Percentiles rank a stretch among this genome's conserved stretches.
These are phyloP conservation scores for Penicillium bovifimosum DNA, from an alignment of 495 filamentous ascomycete genomes.

Conservation along the genomic window DNA sequence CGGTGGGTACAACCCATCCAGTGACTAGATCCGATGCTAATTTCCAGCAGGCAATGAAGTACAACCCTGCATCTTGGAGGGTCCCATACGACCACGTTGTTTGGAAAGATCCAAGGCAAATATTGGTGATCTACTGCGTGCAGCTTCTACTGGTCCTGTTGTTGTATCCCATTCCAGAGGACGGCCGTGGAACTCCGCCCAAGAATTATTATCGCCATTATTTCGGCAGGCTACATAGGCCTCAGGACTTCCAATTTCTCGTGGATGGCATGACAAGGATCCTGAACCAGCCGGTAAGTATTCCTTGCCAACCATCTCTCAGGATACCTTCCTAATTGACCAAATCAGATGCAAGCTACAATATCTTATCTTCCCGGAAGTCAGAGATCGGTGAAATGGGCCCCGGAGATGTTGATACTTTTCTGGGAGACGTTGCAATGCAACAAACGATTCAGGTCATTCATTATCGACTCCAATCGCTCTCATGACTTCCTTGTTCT, in stretches of 20 bases:
- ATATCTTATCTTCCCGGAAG: slow-evolving; percentile 85
- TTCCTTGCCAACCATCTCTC: neutral
- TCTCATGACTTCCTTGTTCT: slow-evolving; percentile 90
- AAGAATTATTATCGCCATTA: slow-evolving; percentile 95
- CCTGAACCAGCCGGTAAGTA: slow-evolving; percentile 72
- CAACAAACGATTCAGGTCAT: slow-evolving; percentile 95
- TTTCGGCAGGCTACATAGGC: slow-evolving; percentile 82
- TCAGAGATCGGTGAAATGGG: slow-evolving; percentile 76
- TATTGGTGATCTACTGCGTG: slow-evolving; percentile 84
- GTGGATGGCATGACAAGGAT: slow-evolving; percentile 94
- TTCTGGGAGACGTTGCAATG: slow-evolving; percentile 98
- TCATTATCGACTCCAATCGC: slow-evolving; percentile 92
- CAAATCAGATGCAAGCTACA: slow-evolving; percentile 66
- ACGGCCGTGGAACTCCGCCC: slow-evolving; percentile 50
- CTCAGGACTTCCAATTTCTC: slow-evolving; percentile 96
- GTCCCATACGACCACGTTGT: slow-evolving; percentile 93
- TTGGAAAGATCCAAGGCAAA: slow-evolving; percentile 88
- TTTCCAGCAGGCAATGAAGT: slow-evolving; percentile 74
- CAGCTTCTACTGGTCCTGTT: slow-evolving; percentile 85
- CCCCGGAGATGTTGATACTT: slow-evolving; percentile 93
- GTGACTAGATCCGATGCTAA: neutral
- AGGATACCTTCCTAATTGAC: neutral
- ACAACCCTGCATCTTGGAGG: slow-evolving; percentile 90
- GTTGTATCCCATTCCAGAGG: slow-evolving; percentile 86
- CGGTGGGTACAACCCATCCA: slow-evolving; percentile 51